Evolutionary conservation across 1,284 basidiomycete species (phyloP).

Genomic region (Rhizoctonia solani): DNA sequence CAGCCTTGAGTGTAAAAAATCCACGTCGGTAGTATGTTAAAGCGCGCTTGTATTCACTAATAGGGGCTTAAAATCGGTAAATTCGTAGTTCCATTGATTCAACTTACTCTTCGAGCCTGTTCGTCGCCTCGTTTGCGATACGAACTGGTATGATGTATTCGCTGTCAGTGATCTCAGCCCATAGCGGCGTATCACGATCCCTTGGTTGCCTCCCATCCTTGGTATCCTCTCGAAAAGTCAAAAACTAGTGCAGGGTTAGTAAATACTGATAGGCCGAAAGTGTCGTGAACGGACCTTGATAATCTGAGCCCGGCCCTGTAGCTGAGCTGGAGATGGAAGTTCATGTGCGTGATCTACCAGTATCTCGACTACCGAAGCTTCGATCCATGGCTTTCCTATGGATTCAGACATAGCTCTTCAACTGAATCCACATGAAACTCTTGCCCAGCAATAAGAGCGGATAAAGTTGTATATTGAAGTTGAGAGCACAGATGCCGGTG

Average conservation of each 20-base stretch:
- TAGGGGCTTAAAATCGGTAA: background rate
- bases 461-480: slow-evolving; percentile 2
- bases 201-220: slow-evolving; percentile 5
- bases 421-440: background rate
- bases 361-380: slow-evolving; percentile 5
- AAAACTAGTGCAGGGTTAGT: slow-evolving; percentile 2
- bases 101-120: slow-evolving; percentile 28
- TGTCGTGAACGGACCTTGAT: background rate
- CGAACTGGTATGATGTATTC: slow-evolving; percentile 15
- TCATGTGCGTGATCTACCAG: slow-evolving; percentile 29
- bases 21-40: slow-evolving; percentile 32
- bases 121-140: slow-evolving; percentile 28
- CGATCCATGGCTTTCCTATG: slow-evolving; percentile 32
- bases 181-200: slow-evolving; percentile 24
- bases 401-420: slow-evolving; percentile 18
- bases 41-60: slow-evolving; percentile 7
- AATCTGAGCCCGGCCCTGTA: slow-evolving; percentile 22
- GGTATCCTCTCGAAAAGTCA: slow-evolving; percentile 30
- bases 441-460: background rate
- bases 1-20: slow-evolving; percentile 29
- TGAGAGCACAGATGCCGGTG: background rate
- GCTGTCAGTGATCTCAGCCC: slow-evolving; percentile 31
- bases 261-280: background rate
- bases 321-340: slow-evolving; percentile 8
- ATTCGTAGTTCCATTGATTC: background rate